Evolutionary conservation across 352 stramenopile genomes (phyloP), one percentile per base, ranked within the genome.

Genomic region (Achlya hypogyna): DNA sequence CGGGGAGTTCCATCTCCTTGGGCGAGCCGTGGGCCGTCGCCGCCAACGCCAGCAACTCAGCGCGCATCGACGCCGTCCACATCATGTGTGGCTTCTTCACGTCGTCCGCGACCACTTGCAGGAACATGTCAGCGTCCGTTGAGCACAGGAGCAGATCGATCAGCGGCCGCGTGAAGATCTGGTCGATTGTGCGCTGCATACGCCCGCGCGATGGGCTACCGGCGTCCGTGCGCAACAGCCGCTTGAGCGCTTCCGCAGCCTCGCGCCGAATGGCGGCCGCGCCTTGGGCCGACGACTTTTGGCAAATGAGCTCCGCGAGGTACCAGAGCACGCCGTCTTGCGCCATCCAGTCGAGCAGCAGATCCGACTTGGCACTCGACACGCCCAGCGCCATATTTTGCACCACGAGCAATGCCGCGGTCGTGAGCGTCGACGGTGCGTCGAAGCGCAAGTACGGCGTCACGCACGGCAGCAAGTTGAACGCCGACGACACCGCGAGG

Each of bases 301-400:
- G 71, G 63, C 91, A 92, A n/a, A 92, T 69, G 38, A 94, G 53
- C n/a, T 91, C 69, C 16, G 84, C 80, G 58, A 94, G 77, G 62
- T 93, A 93, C 86, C 86, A 94, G 29, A 94, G 47, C 23, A 94
- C 72, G 28, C 86, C 86, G 58, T 92, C 82, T 65, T 94, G 81
- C 1, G 86, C 86, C 23, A 94, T 72, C 66, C 91, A 82, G 25
- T 93, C 71, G 35, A 93, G 63, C 6, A 94, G 62, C 25, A 93
- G 78, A 72, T 94, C 83, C 6, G 86, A 84, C 79, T 93, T 91
- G 71, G 91, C 81, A 8, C 82, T 82, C 2, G 77, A 81, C 65
- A 82, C 91, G 31, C 78, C 75, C 23, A 63, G 31, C 8, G 84
- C 82, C 86, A 94, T 94, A 63, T 89, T 81, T 52, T 84, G 83